Base-by-base conservation (phyloP, 148 eudicot species). In the Persicaria maculosa region DNA sequence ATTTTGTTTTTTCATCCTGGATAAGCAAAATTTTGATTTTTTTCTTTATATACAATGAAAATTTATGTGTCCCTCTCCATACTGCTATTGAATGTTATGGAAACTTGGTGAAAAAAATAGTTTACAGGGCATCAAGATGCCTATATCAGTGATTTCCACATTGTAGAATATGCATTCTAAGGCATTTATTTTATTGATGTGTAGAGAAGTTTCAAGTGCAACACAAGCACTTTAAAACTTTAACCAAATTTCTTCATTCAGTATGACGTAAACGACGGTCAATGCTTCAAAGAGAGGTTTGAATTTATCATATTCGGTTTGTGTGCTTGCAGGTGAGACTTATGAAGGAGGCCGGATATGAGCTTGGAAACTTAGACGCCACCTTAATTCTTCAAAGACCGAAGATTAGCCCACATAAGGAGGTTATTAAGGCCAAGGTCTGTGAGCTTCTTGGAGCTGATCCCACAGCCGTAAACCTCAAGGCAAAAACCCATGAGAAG, bases 401-500 rank as follows among this genome's bases (percentile, higher is more conserved):
- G 3, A 92, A 92, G 77, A 72, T 92, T 44, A 92, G 99, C 77
- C 97, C 97, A 44, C 96, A 92, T 81, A 92, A 95, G 75, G 99
- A 90, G 80, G 82, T 84, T 45, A 90, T 95, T 25, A 82, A 88
- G 73, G 80, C 90, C 54, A 92, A 92, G 75, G 76, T 95, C 59
- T 90, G 93, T 1, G 77, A 79, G 81, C 85, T 92, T 36, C 96
- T 92, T 31, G 97, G 99, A 50, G 94, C 92, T 9, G 97, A 95
- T 76, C 90, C 89, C 16, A 79, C 97, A 1, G 92, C 84, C 20
- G 93, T 95, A 15, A 90, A 95, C 77, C 83, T 95, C 47, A 95
- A 95, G 80, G 97, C 99, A 2, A 95, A 95, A 82, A 95, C 97
- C 52, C 99, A 95, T 50, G 97, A 92, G 77, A 95, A 92, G 82